These are phyloP conservation scores for Coemansia reversa DNA, from an alignment of 192 early-diverging fungal genomes.

Conservation along the genomic window DNA sequence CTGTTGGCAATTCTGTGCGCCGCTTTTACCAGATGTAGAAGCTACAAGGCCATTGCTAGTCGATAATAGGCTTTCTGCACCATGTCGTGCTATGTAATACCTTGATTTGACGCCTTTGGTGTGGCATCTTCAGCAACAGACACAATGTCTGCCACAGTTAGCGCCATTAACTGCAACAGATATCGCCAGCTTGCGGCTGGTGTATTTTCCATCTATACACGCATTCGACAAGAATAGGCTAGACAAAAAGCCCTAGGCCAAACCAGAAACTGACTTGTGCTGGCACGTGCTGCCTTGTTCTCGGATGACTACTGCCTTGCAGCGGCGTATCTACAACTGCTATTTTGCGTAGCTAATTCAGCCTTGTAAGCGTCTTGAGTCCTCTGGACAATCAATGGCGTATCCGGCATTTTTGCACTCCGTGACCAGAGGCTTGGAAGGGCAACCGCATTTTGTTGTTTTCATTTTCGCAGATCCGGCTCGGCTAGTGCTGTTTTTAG, in stretches of 20 bases:
- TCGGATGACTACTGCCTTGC: background rate
- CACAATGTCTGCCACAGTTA: background rate
- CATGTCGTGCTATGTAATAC: background rate
- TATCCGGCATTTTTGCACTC: background rate
- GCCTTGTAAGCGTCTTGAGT: background rate
- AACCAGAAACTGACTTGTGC: background rate
- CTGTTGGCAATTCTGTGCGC: too few species aligned
- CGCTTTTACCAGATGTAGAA: background rate
- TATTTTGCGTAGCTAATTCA: background rate
- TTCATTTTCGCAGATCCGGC: background rate
- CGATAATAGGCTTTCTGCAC: background rate
- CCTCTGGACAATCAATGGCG: background rate
- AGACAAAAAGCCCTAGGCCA: background rate
- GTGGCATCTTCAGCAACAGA: background rate
- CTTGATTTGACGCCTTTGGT: background rate
- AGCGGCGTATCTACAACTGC: background rate
- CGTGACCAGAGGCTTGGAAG: background rate
- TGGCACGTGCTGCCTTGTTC: background rate
- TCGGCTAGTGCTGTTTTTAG: background rate
- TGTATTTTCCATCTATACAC: background rate
- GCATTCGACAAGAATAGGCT: background rate
- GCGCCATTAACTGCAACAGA: background rate
- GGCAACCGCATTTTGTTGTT: background rate
- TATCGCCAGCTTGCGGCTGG: background rate
- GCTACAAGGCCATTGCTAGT: background rate